Conservation (phyloP, 2,329 filamentous ascomycete species). For the Cladophialophora yegresii region DNA sequence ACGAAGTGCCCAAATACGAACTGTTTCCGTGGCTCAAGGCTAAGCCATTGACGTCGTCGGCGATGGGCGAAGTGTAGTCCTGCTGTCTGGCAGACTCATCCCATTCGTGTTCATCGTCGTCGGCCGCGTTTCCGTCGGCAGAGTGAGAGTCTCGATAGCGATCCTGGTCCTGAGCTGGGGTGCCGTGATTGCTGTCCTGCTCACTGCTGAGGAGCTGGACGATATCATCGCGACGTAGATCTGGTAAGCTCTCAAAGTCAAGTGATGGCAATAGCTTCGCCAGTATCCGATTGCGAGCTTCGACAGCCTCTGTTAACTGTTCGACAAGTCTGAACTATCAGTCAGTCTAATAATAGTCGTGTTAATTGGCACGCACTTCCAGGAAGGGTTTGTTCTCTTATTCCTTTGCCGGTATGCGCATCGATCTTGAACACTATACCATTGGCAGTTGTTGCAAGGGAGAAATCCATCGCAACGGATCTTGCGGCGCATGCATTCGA, state of each 20-base stretch:
- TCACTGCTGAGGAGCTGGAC: slow-evolving; percentile 10
- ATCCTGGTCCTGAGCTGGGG: neutral
- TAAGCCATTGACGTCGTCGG: slow-evolving; percentile 15
- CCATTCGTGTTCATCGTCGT: slow-evolving; percentile 11
- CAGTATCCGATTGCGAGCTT: slow-evolving; percentile 7
- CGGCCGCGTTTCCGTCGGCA: neutral
- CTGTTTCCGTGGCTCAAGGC: neutral
- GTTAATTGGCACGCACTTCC: slow-evolving; percentile 5
- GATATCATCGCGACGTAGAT: neutral
- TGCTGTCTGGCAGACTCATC: slow-evolving; percentile 11
- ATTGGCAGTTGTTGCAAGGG: slow-evolving; percentile 17
- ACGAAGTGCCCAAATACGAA: slow-evolving; percentile 7
- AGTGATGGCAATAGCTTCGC: slow-evolving; percentile 1
- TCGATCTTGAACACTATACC: slow-evolving; percentile 4
- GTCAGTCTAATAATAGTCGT: neutral
- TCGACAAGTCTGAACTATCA: slow-evolving; percentile 3
- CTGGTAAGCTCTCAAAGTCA: slow-evolving; percentile 10
- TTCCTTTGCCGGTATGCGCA: slow-evolving; percentile 13
- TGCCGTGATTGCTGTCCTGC: neutral
- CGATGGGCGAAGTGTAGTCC: slow-evolving; percentile 5
- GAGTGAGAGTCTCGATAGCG: neutral
- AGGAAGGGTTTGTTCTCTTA: slow-evolving; percentile 13
- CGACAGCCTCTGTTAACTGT: slow-evolving; percentile 7
- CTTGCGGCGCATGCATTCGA: slow-evolving; percentile 18
- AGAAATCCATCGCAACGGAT: slow-evolving; percentile 12